Base-by-base conservation (phyloP, 108 stramenopile genomes). In the Cyclotella sp. region DNA sequence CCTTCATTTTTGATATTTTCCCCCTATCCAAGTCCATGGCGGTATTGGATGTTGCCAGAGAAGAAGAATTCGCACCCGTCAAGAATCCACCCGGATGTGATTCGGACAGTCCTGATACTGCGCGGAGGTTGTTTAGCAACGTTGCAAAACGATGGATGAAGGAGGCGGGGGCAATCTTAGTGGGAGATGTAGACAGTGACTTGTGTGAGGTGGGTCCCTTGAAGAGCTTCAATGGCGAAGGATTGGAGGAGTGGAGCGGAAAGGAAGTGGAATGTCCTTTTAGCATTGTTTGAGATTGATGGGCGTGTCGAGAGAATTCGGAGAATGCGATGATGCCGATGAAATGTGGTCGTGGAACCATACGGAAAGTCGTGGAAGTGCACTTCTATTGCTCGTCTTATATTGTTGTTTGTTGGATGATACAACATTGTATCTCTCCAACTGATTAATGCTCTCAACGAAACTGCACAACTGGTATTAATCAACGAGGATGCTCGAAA, bases 1-100 rank as follows among this genome's bases (percentile, higher is more conserved):
- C 91, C 13, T 99, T 99, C 86, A 98, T 99, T 57, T 99, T 99
- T 82, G 99, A 99, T 79, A 97, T 98, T 10, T 98, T 99, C 62
- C 95, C 96, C 18, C 87, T 95, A 1, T 90, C 96, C 12, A 69
- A 85, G 61, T 67, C 67, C 14, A 94, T 98, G 95, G 97, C 92
- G 7, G 90, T 98, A 7, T 75, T 94, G 66, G 98, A 98, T 72
- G 95, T 97, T 0, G 51, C 74, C n/a, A 89, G 99, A 43, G 79
- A 81, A 16, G 91, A 94, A n/a, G 97, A 98, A 83, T 99, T 99
- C 75, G 97, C 97, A 24, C 98, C 98, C 7, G 98, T 99, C 13
- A 99, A 99, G 90, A 98, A 99, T 76, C 88, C 90, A 2, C 88
- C 90, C 14, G 95, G 92, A 0, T 68, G 85, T 14, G 62, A 70